Percentiles rank a stretch among this genome's conserved stretches.
Evolutionary conservation across 2,329 filamentous ascomycete genomes (phyloP).

Genomic region (Fusarium pilosicola): DNA sequence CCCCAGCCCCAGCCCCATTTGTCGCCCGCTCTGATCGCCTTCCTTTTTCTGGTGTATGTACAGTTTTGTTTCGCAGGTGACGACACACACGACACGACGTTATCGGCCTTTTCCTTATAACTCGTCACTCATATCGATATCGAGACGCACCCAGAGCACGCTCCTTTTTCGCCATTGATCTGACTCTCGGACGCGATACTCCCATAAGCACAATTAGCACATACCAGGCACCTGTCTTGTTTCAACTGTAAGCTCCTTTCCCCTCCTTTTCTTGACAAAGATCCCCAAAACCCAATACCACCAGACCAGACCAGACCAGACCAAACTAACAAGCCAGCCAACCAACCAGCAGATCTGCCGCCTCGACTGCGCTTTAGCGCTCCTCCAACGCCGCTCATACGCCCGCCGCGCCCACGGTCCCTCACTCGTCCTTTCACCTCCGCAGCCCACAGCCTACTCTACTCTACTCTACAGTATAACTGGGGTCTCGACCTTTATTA

Average conservation of each 20-base stretch:
- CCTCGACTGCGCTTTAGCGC: constrained; percentile 36
- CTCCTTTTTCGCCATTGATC: constrained; percentile 8
- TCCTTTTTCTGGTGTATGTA: constrained; percentile 24
- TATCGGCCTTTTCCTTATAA: neutral
- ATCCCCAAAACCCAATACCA: constrained; percentile 32
- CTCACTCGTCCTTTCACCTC: constrained; percentile 23
- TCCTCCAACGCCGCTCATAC: constrained; percentile 33
- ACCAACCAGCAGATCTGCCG: constrained; percentile 36
- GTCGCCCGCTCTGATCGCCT: constrained; percentile 24
- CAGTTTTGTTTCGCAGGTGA: constrained; percentile 28
- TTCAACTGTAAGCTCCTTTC: constrained; percentile 31
- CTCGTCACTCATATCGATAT: neutral
- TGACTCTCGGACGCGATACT: constrained; percentile 10
- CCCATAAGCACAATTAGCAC: constrained; percentile 25
- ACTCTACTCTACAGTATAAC: neutral
- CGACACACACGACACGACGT: constrained; percentile 22
- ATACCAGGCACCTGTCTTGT: constrained; percentile 25
- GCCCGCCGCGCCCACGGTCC: constrained; percentile 26
- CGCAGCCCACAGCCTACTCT: constrained; percentile 26
- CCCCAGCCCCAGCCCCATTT: constrained; percentile 17
- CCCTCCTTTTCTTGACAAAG: constrained; percentile 27
- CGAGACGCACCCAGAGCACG: neutral
- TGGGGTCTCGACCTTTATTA: constrained; percentile 39
- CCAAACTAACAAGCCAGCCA: constrained; percentile 12
- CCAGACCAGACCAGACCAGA: constrained; percentile 8